A percentile compares a stretch with the other conserved stretches of the same genome.
Conservation (phyloP, 768 basidiomycete species). For the Suillus sp. region DNA sequence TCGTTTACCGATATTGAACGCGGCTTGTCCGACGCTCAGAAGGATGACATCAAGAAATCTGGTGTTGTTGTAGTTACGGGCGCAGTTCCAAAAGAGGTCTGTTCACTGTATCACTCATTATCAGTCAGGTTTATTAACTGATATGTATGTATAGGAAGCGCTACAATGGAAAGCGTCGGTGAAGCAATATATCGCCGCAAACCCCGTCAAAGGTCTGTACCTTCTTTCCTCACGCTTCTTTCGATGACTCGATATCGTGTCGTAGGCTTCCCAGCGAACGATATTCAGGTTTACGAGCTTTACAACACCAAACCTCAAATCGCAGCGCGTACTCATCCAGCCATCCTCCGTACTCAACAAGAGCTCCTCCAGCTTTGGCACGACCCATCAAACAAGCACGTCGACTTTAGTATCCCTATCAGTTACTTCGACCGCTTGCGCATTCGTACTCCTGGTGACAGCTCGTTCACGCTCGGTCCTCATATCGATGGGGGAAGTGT, state of each 20-base stretch:
- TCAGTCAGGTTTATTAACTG: not conserved
- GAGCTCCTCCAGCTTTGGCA: slow-evolving; percentile 64
- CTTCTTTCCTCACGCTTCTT: not conserved
- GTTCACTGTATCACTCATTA: slow-evolving; percentile 26
- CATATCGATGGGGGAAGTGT: slow-evolving; percentile 56
- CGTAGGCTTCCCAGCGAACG: slow-evolving; percentile 63
- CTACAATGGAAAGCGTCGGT: slow-evolving; percentile 58
- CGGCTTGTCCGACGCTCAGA: slow-evolving; percentile 50
- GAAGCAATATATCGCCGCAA: slow-evolving; percentile 53
- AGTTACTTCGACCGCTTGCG: slow-evolving; percentile 78
- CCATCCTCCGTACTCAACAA: slow-evolving; percentile 56
- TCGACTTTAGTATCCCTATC: slow-evolving; percentile 60
- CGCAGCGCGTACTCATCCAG: slow-evolving; percentile 66
- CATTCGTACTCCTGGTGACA: slow-evolving; percentile 72
- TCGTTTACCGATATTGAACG: slow-evolving; percentile 44
- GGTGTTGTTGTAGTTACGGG: slow-evolving; percentile 62
- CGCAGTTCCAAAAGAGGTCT: slow-evolving; percentile 55
- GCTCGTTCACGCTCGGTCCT: slow-evolving; percentile 65
- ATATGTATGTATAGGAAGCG: slow-evolving; percentile 46
- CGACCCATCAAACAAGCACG: slow-evolving; percentile 38
- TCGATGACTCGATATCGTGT: not conserved
- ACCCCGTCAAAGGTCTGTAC: slow-evolving; percentile 51
- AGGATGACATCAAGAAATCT: slow-evolving; percentile 45
- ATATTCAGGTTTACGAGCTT: slow-evolving; percentile 74
- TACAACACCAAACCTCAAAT: slow-evolving; percentile 70